Evolutionary conservation across 768 basidiomycete genomes (phyloP), one percentile per base, ranked within the genome.

Genomic region (Hysterangium stoloniferum): DNA sequence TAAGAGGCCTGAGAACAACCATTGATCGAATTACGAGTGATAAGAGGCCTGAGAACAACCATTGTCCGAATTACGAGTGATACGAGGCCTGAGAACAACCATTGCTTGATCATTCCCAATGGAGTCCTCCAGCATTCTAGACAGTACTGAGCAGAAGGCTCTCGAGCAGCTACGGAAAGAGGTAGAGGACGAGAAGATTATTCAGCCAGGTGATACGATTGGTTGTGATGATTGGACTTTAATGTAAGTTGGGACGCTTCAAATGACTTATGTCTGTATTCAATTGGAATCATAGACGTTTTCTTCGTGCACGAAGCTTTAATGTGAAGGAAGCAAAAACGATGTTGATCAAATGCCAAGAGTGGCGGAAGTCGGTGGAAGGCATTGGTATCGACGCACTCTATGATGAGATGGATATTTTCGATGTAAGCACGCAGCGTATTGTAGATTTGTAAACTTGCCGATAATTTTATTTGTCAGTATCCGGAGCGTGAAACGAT

Each of bases 291-390:
- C 1, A 3, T 19, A 87, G 85, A 50, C 78, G 85, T n/a, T 87
- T 86, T 58, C 63, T 87, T 19, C 77, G 80, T 27, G 85, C 85
- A 8, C 78, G 85, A 1, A 78, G 77, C 54, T 85, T 78, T 57
- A 73, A 79, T 58, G 52, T 83, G 12, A 11, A 62, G 29, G 75
- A 78, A 38, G 64, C 82, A 0, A 83, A 80, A 62, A 72, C 66
- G 54, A 86, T 86, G 85, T 66, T 86, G 36, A 64, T 61, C 47
- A 77, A 82, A 44, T 83, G 81, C 54, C 80, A 83, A 55, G 64
- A 77, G 12, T 87, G 85, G 85, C 71, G 85, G n/a, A 70, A 71
- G 61, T 78, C 76, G 0, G 80, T 79, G 6, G 74, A 77, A 33
- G 80, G 76, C 29, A 64, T 75, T 9, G 84, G 84, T 13, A 76